Conservation (phyloP, 2,329 filamentous ascomycete species). For the Thermomyces lanuginosus region DNA sequence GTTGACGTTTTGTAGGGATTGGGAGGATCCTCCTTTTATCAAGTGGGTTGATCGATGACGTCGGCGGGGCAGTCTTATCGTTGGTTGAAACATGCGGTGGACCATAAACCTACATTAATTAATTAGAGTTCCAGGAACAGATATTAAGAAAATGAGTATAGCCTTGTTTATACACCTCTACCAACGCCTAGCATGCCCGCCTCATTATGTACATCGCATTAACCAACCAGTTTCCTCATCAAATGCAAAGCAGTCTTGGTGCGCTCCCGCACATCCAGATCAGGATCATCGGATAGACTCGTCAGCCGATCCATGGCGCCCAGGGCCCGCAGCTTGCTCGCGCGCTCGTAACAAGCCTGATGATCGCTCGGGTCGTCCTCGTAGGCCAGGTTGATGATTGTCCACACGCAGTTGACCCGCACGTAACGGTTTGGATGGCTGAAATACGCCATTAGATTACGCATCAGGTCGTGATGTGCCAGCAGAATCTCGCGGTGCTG, state of each 20-base stretch:
- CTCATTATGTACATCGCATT: conserved; percentile 1
- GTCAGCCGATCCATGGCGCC: conserved; percentile 55
- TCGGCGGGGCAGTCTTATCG: conserved; percentile 5
- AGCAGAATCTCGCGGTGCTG: conserved; percentile 64
- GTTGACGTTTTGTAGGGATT: conserved; percentile 3
- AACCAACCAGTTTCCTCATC: conserved; percentile 30
- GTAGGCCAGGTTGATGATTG: conserved; percentile 74
- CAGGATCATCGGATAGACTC: conserved; percentile 48
- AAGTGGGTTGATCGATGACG: conserved; percentile 10
- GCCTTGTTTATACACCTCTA: conserved; percentile 1
- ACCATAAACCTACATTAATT: background rate
- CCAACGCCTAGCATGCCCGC: background rate
- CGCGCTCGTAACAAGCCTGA: conserved; percentile 48
- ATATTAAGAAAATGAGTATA: conserved; percentile 1
- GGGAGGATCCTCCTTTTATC: conserved; percentile 3
- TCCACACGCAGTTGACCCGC: conserved; percentile 62
- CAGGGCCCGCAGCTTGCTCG: conserved; percentile 50
- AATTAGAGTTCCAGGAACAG: conserved; percentile 2
- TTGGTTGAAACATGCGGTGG: background rate
- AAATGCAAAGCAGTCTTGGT: conserved; percentile 66
- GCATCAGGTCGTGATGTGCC: conserved; percentile 58
- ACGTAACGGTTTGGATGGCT: conserved; percentile 57
- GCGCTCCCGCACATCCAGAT: conserved; percentile 68
- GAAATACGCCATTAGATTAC: conserved; percentile 56
- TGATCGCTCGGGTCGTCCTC: conserved; percentile 57